Evolutionary conservation across 2,329 filamentous ascomycete species (phyloP).

Genomic region (Ophiosphaerella korrae): DNA sequence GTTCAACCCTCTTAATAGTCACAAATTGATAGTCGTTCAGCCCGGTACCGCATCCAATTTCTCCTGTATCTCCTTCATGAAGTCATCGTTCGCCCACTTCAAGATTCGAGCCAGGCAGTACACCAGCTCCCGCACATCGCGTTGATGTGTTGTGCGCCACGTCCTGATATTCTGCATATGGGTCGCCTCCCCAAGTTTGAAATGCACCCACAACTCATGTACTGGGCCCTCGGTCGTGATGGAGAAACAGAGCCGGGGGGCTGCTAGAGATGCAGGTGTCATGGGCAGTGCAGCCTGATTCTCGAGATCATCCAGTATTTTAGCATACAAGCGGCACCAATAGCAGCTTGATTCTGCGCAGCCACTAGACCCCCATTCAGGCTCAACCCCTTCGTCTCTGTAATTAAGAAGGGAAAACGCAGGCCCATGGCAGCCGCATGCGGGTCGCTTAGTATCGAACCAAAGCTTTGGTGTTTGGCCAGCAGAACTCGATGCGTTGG

Average conservation of each 20-base stretch:
- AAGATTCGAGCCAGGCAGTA: constrained; percentile 10
- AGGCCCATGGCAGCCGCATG: constrained; percentile 22
- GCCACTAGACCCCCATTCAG: constrained; percentile 17
- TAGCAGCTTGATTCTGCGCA: constrained; percentile 24
- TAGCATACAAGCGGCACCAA: constrained; percentile 21
- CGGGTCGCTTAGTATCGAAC: constrained; percentile 19
- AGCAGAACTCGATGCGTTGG: constrained; percentile 8
- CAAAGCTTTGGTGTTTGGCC: constrained; percentile 14
- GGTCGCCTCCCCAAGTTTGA: constrained; percentile 3
- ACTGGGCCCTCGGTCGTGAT: constrained; percentile 17
- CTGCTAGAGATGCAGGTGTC: not conserved
- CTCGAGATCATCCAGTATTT: constrained; percentile 17
- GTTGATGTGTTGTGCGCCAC: constrained; percentile 13
- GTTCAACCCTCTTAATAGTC: too few relatives aligned
- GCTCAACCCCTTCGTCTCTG: constrained; percentile 21
- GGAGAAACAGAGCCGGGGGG: constrained; percentile 7
- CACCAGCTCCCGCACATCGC: constrained; percentile 11
- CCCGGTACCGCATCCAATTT: constrained; percentile 8
- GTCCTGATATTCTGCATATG: constrained; percentile 13
- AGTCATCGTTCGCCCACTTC: constrained; percentile 8
- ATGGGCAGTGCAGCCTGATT: constrained; percentile 6
- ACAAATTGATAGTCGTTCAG: not conserved
- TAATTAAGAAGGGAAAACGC: constrained; percentile 22
- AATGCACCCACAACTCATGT: constrained; percentile 26
- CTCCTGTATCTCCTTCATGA: constrained; percentile 7